These are phyloP conservation scores for Primulina eburnea DNA, from an alignment of 257 asterid species.

Conservation along the genomic window DNA sequence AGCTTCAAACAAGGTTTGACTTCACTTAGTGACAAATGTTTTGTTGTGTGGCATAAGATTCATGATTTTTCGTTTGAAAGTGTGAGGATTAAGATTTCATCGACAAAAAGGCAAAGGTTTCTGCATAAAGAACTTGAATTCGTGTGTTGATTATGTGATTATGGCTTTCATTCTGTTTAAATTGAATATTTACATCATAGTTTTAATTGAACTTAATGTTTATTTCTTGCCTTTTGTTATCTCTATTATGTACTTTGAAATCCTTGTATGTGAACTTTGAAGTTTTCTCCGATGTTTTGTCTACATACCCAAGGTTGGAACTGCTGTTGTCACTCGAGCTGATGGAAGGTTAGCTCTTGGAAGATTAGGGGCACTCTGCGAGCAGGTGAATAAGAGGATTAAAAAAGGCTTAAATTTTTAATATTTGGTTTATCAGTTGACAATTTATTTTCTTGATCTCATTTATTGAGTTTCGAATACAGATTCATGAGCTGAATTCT, in stretches of 20 bases:
- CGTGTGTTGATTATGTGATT: neutral
- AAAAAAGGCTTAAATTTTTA: slow-evolving; percentile 1
- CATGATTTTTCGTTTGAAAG: neutral
- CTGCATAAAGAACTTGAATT: neutral
- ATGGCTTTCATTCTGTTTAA: neutral
- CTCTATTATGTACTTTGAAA: neutral
- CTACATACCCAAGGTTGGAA: slow-evolving; percentile 59
- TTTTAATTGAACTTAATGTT: neutral
- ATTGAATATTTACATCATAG: neutral
- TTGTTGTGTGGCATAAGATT: neutral
- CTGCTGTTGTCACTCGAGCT: slow-evolving; percentile 73
- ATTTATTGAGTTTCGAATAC: slow-evolving; percentile 36
- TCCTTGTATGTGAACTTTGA: slow-evolving; percentile 15
- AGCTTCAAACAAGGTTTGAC: neutral
- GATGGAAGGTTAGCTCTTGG: slow-evolving; percentile 95
- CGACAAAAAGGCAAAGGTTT: too few species aligned
- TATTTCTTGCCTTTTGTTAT: neutral
- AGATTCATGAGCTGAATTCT: slow-evolving; percentile 81
- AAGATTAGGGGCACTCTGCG: slow-evolving; percentile 93
- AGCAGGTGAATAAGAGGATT: slow-evolving; percentile 60
- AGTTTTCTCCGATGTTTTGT: slow-evolving; percentile 5
- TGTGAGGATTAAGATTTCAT: neutral
- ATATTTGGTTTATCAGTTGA: slow-evolving; percentile 11
- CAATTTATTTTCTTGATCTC: slow-evolving; percentile 17
- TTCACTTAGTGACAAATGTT: neutral